These are phyloP conservation scores for Cymbopogon citratus DNA, from an alignment of 176 grass and related monocot genomes.

Conservation along the genomic window DNA sequence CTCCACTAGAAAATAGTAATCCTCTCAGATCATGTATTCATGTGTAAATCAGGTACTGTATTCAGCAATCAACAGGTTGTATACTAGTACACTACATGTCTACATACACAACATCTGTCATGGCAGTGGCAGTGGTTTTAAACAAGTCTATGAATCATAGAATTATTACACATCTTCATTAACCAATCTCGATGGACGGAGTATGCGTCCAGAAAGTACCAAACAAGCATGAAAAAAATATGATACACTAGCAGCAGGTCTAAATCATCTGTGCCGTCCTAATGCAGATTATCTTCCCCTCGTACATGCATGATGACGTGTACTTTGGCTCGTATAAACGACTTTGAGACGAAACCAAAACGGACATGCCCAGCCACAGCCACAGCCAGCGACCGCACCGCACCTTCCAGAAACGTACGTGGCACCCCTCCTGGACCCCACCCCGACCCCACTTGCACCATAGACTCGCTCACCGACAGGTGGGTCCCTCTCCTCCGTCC, in stretches of 20 bases:
- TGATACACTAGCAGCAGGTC: neutral
- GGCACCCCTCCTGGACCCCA: constrained; percentile 13
- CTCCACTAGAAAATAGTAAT: neutral
- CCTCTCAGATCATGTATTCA: neutral
- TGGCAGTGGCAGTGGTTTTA: neutral
- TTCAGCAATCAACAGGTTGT: neutral
- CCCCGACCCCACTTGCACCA: accelerated
- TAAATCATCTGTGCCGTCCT: neutral
- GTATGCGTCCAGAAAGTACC: neutral
- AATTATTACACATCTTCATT: no score
- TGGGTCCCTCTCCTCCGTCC: accelerated
- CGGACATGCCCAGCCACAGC: neutral
- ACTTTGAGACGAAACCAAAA: neutral
- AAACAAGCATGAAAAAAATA: neutral
- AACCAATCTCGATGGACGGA: neutral
- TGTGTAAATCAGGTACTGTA: neutral
- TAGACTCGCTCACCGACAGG: neutral
- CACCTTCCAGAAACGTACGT: constrained; percentile 51
- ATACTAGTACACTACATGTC: neutral
- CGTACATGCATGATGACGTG: constrained; percentile 1
- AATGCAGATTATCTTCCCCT: neutral
- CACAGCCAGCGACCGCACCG: neutral
- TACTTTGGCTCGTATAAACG: neutral
- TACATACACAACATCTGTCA: neutral
- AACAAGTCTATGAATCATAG: neutral